phyloP scores from a whole-genome alignment of 208 protist genomes.

The Acanthamoeba royreba region DNA sequence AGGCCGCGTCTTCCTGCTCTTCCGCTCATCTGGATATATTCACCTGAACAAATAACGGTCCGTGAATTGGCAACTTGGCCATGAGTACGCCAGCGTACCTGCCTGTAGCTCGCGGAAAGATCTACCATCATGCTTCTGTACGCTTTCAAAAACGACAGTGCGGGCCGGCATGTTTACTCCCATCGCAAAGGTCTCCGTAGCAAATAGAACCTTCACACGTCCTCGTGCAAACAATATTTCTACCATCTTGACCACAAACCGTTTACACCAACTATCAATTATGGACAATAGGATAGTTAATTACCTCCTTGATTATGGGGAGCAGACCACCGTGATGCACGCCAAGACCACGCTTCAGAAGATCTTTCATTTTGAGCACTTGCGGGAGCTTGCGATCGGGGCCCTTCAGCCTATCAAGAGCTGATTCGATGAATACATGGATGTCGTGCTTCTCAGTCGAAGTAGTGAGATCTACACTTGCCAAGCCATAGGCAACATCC shows the following conservation, averaged over 20 bases:
- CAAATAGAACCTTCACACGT: constrained; percentile 85
- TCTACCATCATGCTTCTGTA: constrained; percentile 76
- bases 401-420: constrained; percentile 59
- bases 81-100: not conserved
- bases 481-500: constrained; percentile 49
- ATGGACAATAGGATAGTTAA: not conserved
- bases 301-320: constrained; percentile 88
- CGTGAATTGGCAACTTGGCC: too few relatives aligned
- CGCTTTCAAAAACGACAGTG: constrained; percentile 82
- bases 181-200: constrained; percentile 92
- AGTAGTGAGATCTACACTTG: constrained; percentile 68
- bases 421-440: constrained; percentile 73
- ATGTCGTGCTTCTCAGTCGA: constrained; percentile 73
- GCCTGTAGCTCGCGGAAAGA: constrained; percentile 70
- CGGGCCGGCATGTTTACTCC: constrained; percentile 91
- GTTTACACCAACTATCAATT: not conserved
- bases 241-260: constrained; percentile 74
- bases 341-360: constrained; percentile 83
- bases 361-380: constrained; percentile 67
- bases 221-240: constrained; percentile 87
- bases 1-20: constrained; percentile 85
- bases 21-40: constrained; percentile 92
- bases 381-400: constrained; percentile 65
- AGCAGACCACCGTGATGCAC: constrained; percentile 89
- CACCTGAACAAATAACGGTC: constrained; percentile 63